Conservation (phyloP, 148 eudicot genomes). For the Persicaria tinctoria region DNA sequence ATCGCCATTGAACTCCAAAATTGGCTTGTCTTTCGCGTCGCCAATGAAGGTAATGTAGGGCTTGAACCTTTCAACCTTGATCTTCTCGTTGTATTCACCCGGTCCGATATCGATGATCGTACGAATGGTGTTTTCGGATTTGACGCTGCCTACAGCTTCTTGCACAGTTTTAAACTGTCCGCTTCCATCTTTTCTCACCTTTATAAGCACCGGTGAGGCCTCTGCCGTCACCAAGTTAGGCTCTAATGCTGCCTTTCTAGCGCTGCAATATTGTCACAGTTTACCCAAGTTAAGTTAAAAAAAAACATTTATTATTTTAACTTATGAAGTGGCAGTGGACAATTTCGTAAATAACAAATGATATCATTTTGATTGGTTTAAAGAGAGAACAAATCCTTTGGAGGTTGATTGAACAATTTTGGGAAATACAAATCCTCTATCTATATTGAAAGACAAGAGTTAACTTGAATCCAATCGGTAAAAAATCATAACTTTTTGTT, state of each 20-base stretch:
- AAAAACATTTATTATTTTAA: too few relatives aligned
- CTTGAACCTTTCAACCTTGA: conserved; percentile 34
- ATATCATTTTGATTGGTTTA: too few relatives aligned
- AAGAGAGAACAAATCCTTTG: too few relatives aligned
- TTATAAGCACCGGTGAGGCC: conserved; percentile 21
- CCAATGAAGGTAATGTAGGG: conserved; percentile 56
- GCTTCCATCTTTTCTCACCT: conserved; percentile 40
- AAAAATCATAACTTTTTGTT: too few relatives aligned
- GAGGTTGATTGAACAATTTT: too few relatives aligned
- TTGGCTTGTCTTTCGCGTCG: conserved; percentile 35
- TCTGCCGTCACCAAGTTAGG: conserved; percentile 44
- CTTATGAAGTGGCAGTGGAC: too few relatives aligned
- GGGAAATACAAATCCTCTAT: too few relatives aligned
- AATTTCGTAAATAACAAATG: too few relatives aligned
- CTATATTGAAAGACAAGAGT: too few relatives aligned
- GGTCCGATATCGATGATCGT: conserved; percentile 42
- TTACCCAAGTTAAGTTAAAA: too few relatives aligned
- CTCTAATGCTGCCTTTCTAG: conserved; percentile 26
- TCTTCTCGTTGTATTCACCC: conserved; percentile 57
- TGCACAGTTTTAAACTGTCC: conserved; percentile 51
- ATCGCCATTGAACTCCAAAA: conserved; percentile 40
- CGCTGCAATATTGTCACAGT: conserved; percentile 3
- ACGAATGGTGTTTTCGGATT: conserved; percentile 32
- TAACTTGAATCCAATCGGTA: too few relatives aligned
- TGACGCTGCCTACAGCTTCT: conserved; percentile 51